These are phyloP conservation scores for Escallonia rubra DNA, from an alignment of 129 eudicot genomes.

Conservation along the genomic window DNA sequence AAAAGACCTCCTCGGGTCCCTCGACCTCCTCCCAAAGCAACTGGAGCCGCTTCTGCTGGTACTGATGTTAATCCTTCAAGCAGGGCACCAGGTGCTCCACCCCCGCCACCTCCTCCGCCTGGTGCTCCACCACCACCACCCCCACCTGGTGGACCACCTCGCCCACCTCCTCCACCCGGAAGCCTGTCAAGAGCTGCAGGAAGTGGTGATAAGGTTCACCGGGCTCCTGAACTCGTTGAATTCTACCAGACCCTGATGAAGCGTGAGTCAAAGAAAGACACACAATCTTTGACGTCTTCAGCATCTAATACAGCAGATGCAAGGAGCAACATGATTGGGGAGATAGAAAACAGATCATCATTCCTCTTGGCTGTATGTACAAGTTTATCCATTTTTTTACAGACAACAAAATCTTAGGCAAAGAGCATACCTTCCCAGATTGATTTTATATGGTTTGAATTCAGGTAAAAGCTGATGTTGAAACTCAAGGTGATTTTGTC, in stretches of 20 bases:
- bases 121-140: slow-evolving; percentile 77
- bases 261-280: slow-evolving; percentile 93
- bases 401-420: too few species aligned
- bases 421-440: neutral
- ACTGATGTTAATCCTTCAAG: neutral
- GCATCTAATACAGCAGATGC: slow-evolving; percentile 62
- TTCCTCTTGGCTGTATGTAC: slow-evolving; percentile 86
- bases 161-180: slow-evolving; percentile 92
- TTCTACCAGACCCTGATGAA: slow-evolving; percentile 95
- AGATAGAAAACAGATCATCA: slow-evolving; percentile 93
- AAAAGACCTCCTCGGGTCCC: slow-evolving; percentile 82
- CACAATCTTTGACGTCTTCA: slow-evolving; percentile 50
- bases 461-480: slow-evolving; percentile 99
- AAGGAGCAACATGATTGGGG: slow-evolving; percentile 98
- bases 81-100: slow-evolving; percentile 57
- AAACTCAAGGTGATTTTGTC: slow-evolving; percentile 98
- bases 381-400: neutral
- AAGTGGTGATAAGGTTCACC: slow-evolving; percentile 81
- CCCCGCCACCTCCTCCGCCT: slow-evolving; percentile 89
- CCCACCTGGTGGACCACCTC: slow-evolving; percentile 62
- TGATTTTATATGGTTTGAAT: slow-evolving; percentile 4
- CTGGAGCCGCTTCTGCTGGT: slow-evolving; percentile 40
- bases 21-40: slow-evolving; percentile 84
- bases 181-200: slow-evolving; percentile 58
- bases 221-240: slow-evolving; percentile 97